A percentile compares a stretch with the other conserved stretches of the same genome.
Conservation (phyloP, 495 filamentous ascomycete species). For the Trichoderma asperelloides region DNA sequence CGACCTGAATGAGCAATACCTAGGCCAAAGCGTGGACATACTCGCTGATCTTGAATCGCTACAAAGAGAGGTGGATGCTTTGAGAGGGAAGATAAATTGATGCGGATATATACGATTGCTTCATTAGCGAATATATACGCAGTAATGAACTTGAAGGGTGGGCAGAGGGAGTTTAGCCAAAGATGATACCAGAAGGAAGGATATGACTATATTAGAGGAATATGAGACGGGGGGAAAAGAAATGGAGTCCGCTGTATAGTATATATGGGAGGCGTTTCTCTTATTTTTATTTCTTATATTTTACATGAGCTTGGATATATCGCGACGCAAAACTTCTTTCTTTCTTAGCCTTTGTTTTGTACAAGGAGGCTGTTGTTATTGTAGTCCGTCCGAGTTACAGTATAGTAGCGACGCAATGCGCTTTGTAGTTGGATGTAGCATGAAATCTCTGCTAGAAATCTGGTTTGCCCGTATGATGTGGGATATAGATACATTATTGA, state of each 20-base stretch:
- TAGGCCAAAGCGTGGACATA: constrained; percentile 41
- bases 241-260: background rate
- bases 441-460: background rate
- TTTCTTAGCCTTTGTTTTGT: background rate
- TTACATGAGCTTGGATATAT: background rate
- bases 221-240: background rate
- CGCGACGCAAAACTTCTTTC: background rate
- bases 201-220: background rate
- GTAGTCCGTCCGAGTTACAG: background rate
- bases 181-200: background rate
- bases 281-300: background rate
- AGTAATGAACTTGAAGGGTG: background rate
- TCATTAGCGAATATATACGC: background rate
- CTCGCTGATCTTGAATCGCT: constrained; percentile 58
- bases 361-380: background rate
- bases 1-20: constrained; percentile 4
- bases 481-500: background rate
- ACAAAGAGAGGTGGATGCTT: constrained; percentile 63
- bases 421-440: background rate
- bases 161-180: background rate
- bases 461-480: too few relatives aligned
- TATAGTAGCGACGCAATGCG: background rate
- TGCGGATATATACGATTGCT: background rate
- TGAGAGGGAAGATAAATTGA: constrained; percentile 40
- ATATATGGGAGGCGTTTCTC: constrained; percentile 3